phyloP scores from a whole-genome alignment of 2,329 filamentous ascomycete species.

The Arthrobotrys pseudoclavata region DNA sequence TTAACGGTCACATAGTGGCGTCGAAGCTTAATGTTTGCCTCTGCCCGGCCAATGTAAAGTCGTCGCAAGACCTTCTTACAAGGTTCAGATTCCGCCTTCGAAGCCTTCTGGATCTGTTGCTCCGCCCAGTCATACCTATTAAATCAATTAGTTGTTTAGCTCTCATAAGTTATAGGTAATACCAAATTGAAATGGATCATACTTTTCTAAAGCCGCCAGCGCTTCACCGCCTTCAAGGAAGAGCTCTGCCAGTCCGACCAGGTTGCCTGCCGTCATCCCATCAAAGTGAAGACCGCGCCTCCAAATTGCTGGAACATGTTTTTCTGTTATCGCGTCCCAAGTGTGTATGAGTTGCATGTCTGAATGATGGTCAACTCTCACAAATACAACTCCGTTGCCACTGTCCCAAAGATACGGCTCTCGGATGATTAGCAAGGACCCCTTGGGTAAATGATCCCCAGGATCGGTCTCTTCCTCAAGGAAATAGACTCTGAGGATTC shows the following conservation, averaged over 20 bases:
- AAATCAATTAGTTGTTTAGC: background rate
- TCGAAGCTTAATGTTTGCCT: slow-evolving; percentile 22
- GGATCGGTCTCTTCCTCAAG: slow-evolving; percentile 5
- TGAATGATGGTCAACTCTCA: slow-evolving; percentile 48
- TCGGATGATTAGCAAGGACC: slow-evolving; percentile 22
- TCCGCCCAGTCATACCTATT: slow-evolving; percentile 44
- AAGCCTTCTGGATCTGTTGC: background rate
- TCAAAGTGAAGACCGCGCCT: background rate
- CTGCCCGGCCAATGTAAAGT: slow-evolving; percentile 26
- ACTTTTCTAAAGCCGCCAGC: slow-evolving; percentile 27
- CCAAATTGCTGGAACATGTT: slow-evolving; percentile 39
- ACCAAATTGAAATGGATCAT: background rate
- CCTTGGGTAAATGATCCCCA: background rate
- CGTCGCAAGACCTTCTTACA: background rate
- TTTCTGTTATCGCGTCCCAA: slow-evolving; percentile 28
- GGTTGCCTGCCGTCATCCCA: background rate
- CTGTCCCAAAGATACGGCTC: slow-evolving; percentile 47
- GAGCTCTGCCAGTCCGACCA: slow-evolving; percentile 30
- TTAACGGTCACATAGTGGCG: slow-evolving; percentile 2
- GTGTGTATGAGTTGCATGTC: slow-evolving; percentile 30
- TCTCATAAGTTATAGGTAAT: background rate
- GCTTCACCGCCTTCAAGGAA: slow-evolving; percentile 15
- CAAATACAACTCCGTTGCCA: slow-evolving; percentile 1
- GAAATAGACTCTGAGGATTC: slow-evolving; percentile 45
- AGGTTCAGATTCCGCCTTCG: background rate